A percentile compares a stretch with the other conserved stretches of the same genome.
Evolutionary conservation across 345 rosid genomes (phyloP).

Genomic region (Salix brachista): DNA sequence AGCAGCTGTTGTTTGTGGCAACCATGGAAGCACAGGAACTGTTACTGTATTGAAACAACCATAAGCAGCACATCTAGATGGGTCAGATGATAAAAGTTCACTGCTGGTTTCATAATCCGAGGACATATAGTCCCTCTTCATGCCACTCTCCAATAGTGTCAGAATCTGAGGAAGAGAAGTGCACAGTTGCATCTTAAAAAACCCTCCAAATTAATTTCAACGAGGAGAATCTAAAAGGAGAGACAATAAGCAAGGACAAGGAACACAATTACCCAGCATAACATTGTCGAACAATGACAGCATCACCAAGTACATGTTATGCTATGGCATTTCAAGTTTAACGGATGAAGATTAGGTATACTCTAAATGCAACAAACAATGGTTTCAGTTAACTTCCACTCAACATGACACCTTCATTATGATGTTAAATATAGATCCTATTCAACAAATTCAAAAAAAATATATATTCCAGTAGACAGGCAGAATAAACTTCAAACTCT

Average conservation of each 20-base stretch:
- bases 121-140: conserved; percentile 58
- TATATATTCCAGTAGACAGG: not conserved
- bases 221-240: not conserved
- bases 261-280: not conserved
- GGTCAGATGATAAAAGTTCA: conserved; percentile 45
- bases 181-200: not conserved
- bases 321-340: not conserved
- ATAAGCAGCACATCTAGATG: conserved; percentile 6
- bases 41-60: conserved; percentile 21
- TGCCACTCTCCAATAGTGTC: conserved; percentile 53
- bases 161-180: conserved; percentile 39
- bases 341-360: not conserved
- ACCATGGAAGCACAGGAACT: conserved; percentile 60
- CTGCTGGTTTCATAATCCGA: conserved; percentile 60
- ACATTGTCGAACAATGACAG: not conserved
- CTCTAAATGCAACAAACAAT: not conserved
- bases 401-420: not conserved
- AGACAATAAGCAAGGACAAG: not conserved
- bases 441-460: not conserved
- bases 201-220: not conserved
- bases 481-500: too few relatives aligned
- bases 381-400: not conserved
- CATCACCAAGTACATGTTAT: not conserved
- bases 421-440: not conserved
- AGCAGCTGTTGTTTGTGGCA: conserved; percentile 74